Evolutionary conservation across 495 filamentous ascomycete species (phyloP), one percentile per base, ranked within the genome.

Genomic region (Aspergillus biplanus): DNA sequence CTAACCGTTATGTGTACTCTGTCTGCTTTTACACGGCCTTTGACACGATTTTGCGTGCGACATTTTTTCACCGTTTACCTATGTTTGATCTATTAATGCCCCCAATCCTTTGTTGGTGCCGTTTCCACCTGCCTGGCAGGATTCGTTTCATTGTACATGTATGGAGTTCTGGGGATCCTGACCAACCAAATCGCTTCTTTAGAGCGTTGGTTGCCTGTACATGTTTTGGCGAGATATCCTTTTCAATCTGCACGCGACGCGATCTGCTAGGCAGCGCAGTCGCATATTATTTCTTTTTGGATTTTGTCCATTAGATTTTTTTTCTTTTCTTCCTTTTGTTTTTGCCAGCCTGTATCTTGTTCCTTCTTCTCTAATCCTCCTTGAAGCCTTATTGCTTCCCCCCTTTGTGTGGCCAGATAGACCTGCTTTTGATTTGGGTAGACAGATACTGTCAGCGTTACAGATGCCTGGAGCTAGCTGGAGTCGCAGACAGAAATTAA

Each of bases 401-500:
- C 59, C 44, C 39, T 56, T 48, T 39, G 27, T 39, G 32, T 46
- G 32, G 57, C 59, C 42, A 60, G 46, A 68, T 66, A 67, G 65
- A 67, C 57, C 61, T 65, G 56, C 52, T 33, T 52, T 65, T 34
- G 49, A 52, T n/a, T 61, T 61, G 48, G 61, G 59, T 62, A 64
- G 68, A 67, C 48, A 39, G 49, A 42, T 56, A 33, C 16, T 52
- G 49, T 50, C 33, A 32, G 50, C 34, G 63, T 33, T 55, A 61
- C 69, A 66, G 61, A 66, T 46, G 65, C 65, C 69, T 67, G 65
- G 65, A 59, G 69, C 67, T 55, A 59, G 58, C 63, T 63, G 65
- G 62, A 48, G 31, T 47, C 32, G 64, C 60, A 33, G 42, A 67
- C 49, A 61, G 52, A 56, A 46, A 67, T 52, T 56, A 62, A 60